Percentiles rank a stretch among this genome's conserved stretches.
phyloP scores from a whole-genome alignment of 192 early-diverging fungal species.

The Mortierella hygrophila region DNA sequence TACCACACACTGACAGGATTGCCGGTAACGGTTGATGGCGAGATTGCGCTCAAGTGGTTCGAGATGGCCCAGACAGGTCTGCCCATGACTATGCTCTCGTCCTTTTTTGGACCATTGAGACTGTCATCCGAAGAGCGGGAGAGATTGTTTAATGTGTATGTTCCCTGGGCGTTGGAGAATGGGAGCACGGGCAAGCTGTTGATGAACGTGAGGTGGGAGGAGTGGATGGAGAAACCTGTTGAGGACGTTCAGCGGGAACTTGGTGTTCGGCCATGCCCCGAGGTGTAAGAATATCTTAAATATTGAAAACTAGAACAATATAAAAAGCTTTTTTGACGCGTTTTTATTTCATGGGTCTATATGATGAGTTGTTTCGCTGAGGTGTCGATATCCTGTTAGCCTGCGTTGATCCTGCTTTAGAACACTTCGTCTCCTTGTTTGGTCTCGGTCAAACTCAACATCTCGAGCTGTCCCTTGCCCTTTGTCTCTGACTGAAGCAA shows the following conservation, averaged over 20 bases:
- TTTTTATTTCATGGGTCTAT: not conserved
- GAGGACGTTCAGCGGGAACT: slow-evolving; percentile 81
- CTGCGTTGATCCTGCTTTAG: slow-evolving; percentile 26
- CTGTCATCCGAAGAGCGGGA: slow-evolving; percentile 70
- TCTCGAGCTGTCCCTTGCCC: slow-evolving; percentile 90
- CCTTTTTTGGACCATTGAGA: slow-evolving; percentile 85
- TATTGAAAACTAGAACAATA: not conserved
- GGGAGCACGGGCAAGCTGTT: slow-evolving; percentile 79
- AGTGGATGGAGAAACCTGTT: slow-evolving; percentile 76
- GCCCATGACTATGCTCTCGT: slow-evolving; percentile 88
- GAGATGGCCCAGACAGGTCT: slow-evolving; percentile 93
- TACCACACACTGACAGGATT: slow-evolving; percentile 92
- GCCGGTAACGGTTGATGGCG: slow-evolving; percentile 84
- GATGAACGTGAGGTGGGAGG: slow-evolving; percentile 94
- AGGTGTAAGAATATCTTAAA: slow-evolving; percentile 12
- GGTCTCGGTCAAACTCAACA: slow-evolving; percentile 83
- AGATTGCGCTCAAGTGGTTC: slow-evolving; percentile 96
- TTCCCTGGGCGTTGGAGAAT: slow-evolving; percentile 95
- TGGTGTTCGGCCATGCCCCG: slow-evolving; percentile 65
- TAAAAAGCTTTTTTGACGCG: not conserved
- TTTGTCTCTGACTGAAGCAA: slow-evolving; percentile 87
- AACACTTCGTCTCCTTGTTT: slow-evolving; percentile 77
- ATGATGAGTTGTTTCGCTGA: not conserved
- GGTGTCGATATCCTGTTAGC: not conserved
- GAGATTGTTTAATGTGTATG: slow-evolving; percentile 75